Evolutionary conservation across 148 eudicot species (phyloP), one percentile per base, ranked within the genome.

Genomic region (Cornus kousa): DNA sequence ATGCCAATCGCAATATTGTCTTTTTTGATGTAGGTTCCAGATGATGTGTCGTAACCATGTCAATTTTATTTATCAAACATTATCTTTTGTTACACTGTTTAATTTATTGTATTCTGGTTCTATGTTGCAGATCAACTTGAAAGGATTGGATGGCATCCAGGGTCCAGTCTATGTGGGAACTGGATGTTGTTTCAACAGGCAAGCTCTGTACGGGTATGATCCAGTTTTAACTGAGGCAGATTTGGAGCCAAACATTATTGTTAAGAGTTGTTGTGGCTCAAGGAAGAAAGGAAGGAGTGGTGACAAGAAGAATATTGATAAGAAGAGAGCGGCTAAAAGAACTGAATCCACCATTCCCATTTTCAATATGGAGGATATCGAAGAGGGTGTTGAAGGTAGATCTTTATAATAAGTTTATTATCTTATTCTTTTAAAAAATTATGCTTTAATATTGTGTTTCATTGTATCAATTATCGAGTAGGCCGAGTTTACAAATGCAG

Each of bases 141-240:
- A 95, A 86, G 99, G 97, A 80, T 81, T 89, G 76, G 99, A 95
- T 80, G 99, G 99, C 50, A 83, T 95, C 82, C 99, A 95, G 83
- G 99, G 99, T 68, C 99, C 99, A 5, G 93, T 95, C 59, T 95
- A 95, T 72, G 99, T 95, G 88, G 99, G 99, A 78, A 95, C 99
- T 66, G 99, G 99, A 75, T 93, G 97, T 85, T 95, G 99, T 84
- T 95, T 95, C 84, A 95, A 95, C 79, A 88, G 99, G 78, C 97
- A 95, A 85, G 99, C 99, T 76, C 88, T 95, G 17, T 95, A 95
- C 74, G 99, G 99, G 79, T 95, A 95, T 80, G 97, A 95, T 86
- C 99, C 99, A 9, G 89, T 95, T 39, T 81, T 95, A 83, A 87
- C 94, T 0, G 97, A 93, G 85, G 99, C 89, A 78, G 99, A 95